Evolutionary conservation across 2,329 filamentous ascomycete genomes (phyloP).

Genomic region (Fusarium anguioides): DNA sequence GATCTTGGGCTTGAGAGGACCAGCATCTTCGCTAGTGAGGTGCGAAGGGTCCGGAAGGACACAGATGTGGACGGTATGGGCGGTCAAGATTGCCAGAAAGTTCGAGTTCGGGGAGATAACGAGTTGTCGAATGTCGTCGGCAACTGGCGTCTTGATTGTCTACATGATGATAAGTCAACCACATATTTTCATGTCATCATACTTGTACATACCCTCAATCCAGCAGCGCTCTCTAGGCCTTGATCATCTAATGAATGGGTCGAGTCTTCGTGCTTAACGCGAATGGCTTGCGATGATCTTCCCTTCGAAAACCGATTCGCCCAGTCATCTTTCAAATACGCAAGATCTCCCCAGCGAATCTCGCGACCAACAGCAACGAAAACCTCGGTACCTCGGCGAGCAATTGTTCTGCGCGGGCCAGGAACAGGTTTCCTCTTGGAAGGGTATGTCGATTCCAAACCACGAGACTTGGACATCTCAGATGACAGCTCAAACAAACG

Average conservation of each 20-base stretch:
- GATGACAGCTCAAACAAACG: slow-evolving; percentile 74
- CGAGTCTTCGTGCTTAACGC: slow-evolving; percentile 63
- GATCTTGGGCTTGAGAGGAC: slow-evolving; percentile 81
- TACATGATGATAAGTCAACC: slow-evolving; percentile 49
- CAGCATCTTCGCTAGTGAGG: slow-evolving; percentile 74
- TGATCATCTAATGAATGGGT: slow-evolving; percentile 51
- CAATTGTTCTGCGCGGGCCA: slow-evolving; percentile 75
- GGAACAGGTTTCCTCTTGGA: slow-evolving; percentile 57
- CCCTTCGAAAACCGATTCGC: slow-evolving; percentile 46
- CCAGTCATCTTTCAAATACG: slow-evolving; percentile 76
- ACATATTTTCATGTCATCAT: not conserved
- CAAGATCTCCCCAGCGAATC: slow-evolving; percentile 90
- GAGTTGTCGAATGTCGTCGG: slow-evolving; percentile 86
- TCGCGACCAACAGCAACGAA: slow-evolving; percentile 91
- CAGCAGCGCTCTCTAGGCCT: slow-evolving; percentile 44
- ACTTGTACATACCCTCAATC: slow-evolving; percentile 50
- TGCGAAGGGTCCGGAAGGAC: slow-evolving; percentile 85
- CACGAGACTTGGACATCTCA: slow-evolving; percentile 54
- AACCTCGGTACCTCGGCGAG: slow-evolving; percentile 83
- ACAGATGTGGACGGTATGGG: slow-evolving; percentile 88
- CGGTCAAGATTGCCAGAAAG: slow-evolving; percentile 86
- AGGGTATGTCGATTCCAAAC: slow-evolving; percentile 53
- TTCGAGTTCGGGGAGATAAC: slow-evolving; percentile 84
- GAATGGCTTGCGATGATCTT: slow-evolving; percentile 48
- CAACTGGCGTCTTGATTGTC: slow-evolving; percentile 81